Conservation (phyloP, 2,329 filamentous ascomycete species). For the Aspergillus ruber region DNA sequence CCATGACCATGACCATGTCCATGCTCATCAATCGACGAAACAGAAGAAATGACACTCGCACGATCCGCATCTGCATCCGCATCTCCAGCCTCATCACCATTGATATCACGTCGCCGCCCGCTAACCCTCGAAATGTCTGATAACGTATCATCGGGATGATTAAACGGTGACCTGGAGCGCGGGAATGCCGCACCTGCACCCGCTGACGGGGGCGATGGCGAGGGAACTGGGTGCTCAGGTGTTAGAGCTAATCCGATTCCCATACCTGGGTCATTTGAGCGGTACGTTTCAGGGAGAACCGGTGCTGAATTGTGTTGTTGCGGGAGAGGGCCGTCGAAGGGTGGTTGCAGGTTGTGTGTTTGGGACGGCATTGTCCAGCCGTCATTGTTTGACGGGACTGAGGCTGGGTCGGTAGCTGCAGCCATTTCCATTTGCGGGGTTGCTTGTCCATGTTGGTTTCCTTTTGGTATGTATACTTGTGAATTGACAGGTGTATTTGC, state of each 20-base stretch:
- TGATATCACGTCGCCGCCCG: slow-evolving; percentile 1
- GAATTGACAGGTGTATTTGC: not conserved
- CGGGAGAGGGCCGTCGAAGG: too few species aligned
- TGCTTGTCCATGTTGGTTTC: not conserved
- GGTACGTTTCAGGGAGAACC: too few species aligned
- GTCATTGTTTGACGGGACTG: too few species aligned
- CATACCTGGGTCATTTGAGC: not conserved
- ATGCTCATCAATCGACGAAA: slow-evolving; percentile 22
- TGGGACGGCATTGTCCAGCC: too few species aligned
- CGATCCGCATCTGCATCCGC: too few species aligned
- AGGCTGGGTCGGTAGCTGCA: not conserved
- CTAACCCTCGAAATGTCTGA: slow-evolving; percentile 21
- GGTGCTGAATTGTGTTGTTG: too few species aligned
- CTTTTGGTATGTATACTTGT: too few species aligned
- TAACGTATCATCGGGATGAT: slow-evolving; percentile 17
- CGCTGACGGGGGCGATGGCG: not conserved
- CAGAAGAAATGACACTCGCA: slow-evolving; percentile 25
- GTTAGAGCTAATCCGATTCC: not conserved
- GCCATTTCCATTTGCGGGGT: not conserved
- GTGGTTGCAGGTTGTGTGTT: too few species aligned
- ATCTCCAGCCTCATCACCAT: slow-evolving; percentile 5
- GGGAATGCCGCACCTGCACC: not conserved
- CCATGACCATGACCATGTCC: not conserved
- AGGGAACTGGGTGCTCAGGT: not conserved
- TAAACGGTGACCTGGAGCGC: slow-evolving; percentile 17